Evolutionary conservation across 805 yeast species (phyloP).

Genomic region (Myxozyma lipomycoides): DNA sequence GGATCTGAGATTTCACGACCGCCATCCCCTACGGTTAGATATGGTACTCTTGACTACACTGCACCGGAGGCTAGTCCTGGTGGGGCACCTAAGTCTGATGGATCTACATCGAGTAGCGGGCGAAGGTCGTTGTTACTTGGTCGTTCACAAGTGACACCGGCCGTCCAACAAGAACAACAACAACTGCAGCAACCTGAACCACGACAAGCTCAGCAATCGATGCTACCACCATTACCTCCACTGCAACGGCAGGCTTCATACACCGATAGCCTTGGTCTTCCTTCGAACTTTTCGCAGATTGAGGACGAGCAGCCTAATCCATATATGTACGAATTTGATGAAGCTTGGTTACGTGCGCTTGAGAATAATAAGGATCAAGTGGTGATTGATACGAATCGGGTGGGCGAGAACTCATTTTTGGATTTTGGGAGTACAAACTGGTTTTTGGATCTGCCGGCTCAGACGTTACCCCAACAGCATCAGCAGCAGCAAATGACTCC

Average conservation of each 20-base stretch:
- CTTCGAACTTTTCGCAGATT: slow-evolving; percentile 23
- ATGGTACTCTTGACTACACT: slow-evolving; percentile 26
- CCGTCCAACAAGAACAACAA: neutral
- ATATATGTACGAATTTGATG: slow-evolving; percentile 26
- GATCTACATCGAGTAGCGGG: slow-evolving; percentile 8
- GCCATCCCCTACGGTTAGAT: slow-evolving; percentile 27
- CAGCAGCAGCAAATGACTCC: slow-evolving; percentile 8
- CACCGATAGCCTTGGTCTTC: slow-evolving; percentile 18
- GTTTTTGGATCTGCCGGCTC: slow-evolving; percentile 20
- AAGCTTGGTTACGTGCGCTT: slow-evolving; percentile 27
- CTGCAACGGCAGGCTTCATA: slow-evolving; percentile 3
- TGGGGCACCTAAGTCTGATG: slow-evolving; percentile 15
- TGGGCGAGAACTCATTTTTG: slow-evolving; percentile 26
- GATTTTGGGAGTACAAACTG: slow-evolving; percentile 24
- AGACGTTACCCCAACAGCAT: slow-evolving; percentile 6
- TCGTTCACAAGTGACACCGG: neutral
- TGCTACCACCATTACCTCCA: slow-evolving; percentile 4
- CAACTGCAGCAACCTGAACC: neutral
- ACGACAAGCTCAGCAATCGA: neutral
- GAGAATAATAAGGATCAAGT: slow-evolving; percentile 27
- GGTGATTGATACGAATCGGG: slow-evolving; percentile 27
- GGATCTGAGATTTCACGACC: slow-evolving; percentile 21
- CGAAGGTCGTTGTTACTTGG: neutral
- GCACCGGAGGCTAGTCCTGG: slow-evolving; percentile 24
- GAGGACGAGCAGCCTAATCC: slow-evolving; percentile 26